Evolutionary conservation across 805 yeast genomes (phyloP), one percentile per base, ranked within the genome.

Genomic region (Candida namnaoensis): DNA sequence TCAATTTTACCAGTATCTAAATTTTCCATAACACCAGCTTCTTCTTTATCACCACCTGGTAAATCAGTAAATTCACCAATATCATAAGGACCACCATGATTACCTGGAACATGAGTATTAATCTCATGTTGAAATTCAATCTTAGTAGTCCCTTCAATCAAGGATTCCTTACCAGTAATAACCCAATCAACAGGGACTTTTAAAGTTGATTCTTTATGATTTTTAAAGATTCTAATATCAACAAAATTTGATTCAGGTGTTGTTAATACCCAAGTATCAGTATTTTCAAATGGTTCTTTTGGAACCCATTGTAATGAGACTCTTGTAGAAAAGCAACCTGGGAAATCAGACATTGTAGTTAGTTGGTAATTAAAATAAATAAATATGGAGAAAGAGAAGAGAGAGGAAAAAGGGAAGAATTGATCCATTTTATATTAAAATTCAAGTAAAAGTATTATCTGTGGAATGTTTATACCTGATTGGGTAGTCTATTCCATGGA

Each of bases 231-330:
- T 36, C 76, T 54, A 25, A 69, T 55, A 46, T 77, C 82, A 13
- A 75, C 75, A 50, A 68, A 77, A 43, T 66, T 64, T 3, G 62
- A 64, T 1, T 54, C 47, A 2, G 71, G 68, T 1, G 80, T 62
- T 3, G 70, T 62, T 12, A 73, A 48, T 4, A 75, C 81, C 50
- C 75, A 46, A 0, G 82, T 77, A 37, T 57, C 51, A 8, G 82
- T 68, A 32, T 52, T 50, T 45, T 77, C 83, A 4, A 50, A 47
- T 5, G 72, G 61, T 7, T 46, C 51, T 1, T 52, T 59, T 0
- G 74, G 70, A 25, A 63, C 62, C 82, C 82, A 76, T 55, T 69
- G 73, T n/a, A 77, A 62, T 11, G 74, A 66, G 10, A 72, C 46
- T 55, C 83, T 62, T 1, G 70, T 68, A 0, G 79, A 72, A 12